A percentile compares a stretch with the other conserved stretches of the same genome.
These are phyloP conservation scores for Pyrenophora seminiperda DNA, from an alignment of 2,329 filamentous ascomycete species.

Conservation along the genomic window DNA sequence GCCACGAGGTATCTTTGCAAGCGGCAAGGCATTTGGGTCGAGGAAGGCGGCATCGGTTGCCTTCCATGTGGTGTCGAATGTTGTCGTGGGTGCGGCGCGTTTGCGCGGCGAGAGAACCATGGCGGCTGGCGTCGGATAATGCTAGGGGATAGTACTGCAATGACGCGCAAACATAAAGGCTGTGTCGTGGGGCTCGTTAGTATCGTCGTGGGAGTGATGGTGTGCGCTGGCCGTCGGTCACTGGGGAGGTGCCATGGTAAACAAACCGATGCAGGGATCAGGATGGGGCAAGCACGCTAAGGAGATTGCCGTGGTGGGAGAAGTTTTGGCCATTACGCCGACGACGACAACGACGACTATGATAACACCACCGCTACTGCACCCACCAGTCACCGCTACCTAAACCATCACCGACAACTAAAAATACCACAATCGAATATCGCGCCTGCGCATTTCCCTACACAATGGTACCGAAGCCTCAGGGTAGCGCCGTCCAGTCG, in stretches of 20 bases:
- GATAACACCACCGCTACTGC: conserved; percentile 4
- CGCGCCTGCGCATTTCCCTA: conserved; percentile 2
- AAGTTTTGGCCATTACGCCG: conserved; percentile 17
- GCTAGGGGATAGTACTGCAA: neutral
- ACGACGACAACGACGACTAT: conserved; percentile 4
- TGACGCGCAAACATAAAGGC: conserved; percentile 11
- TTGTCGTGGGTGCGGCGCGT: conserved; percentile 25
- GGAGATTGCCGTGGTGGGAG: conserved; percentile 16
- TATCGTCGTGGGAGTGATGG: conserved; percentile 11
- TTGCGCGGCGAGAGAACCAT: conserved; percentile 43
- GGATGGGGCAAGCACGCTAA: conserved; percentile 17
- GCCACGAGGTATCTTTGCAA: conserved; percentile 52
- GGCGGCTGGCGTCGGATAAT: conserved; percentile 8
- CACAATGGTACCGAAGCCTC: conserved; percentile 47
- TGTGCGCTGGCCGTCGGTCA: conserved; percentile 17
- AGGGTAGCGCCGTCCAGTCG: conserved; percentile 40
- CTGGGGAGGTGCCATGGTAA: conserved; percentile 18
- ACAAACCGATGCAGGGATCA: conserved; percentile 19
- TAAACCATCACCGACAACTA: neutral
- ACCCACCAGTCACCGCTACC: neutral
- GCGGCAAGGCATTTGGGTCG: conserved; percentile 48
- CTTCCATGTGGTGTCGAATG: conserved; percentile 49
- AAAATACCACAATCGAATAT: neutral
- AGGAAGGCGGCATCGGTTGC: conserved; percentile 50
- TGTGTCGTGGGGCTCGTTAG: conserved; percentile 8